Evolutionary conservation across 202 grass and related monocot species (phyloP), one percentile per base, ranked within the genome.

Genomic region (Brachypodium distachyon): DNA sequence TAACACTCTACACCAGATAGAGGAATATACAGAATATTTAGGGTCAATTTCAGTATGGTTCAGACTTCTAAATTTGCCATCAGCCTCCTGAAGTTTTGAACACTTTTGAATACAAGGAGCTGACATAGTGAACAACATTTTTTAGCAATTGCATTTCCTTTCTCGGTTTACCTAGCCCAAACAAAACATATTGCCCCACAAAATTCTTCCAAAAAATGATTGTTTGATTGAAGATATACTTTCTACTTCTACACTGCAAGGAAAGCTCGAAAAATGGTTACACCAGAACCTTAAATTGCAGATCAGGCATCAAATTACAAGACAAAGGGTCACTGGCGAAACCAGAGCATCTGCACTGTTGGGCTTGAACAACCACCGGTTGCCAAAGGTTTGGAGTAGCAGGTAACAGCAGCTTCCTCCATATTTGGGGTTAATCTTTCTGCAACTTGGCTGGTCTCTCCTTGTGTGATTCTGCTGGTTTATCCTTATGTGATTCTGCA

Each of bases 401-500:
- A 67, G 14, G 25, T 40, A 67, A 40, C n/a, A 32, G 52, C 46
- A 48, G 85, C 11, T 53, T 52, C 61, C 4, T 55, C 32, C 42
- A 69, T 32, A 9, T 25, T 38, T 28, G 42, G 22, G 50, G 51
- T 41, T 22, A 83, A 16, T 77, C 78, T 82, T 81, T 88, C 81
- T 76, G 81, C 56, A 84, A 9, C 54, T 71, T 88, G 49, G 64
- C 47, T 52, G 71, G 70, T 56, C 32, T 84, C 46, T 81, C 86
- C 86, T 77, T 77, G 27, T 84, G 81, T 17, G 81, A 84, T 66
- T 34, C 81, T 88, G 77, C 43, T 52, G 71, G 70, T 56, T 25
- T 84, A 37, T 81, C 86, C 86, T 77, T 77, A 28, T 84, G 81
- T 17, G 81, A 84, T 66, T 34, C 81, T 88, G 77, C 43, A 76